Percentiles rank a stretch among this genome's conserved stretches.
These are phyloP conservation scores for Arabidopsis arenosa DNA, from an alignment of 345 rosid species.

Conservation along the genomic window DNA sequence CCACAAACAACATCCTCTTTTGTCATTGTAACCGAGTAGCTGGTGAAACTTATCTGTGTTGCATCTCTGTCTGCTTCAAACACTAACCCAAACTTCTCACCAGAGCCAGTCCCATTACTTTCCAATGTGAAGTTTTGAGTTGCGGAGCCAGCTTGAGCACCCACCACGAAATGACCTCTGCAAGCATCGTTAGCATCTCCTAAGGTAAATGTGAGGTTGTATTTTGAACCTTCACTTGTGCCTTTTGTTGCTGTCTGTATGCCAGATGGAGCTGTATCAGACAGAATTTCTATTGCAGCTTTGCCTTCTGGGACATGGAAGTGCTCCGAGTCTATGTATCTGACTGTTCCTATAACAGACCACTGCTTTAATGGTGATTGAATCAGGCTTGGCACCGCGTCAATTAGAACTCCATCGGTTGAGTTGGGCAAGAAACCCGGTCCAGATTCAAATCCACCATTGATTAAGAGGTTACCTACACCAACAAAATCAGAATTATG, in stretches of 20 bases:
- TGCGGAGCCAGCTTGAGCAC: constrained; percentile 53
- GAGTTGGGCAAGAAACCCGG: constrained; percentile 58
- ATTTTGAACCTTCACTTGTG: constrained; percentile 46
- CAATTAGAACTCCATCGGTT: constrained; percentile 55
- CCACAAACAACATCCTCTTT: constrained; percentile 62
- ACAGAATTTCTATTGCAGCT: constrained; percentile 61
- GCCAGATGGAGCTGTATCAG: constrained; percentile 48
- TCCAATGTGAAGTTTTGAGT: constrained; percentile 52
- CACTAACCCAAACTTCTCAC: constrained; percentile 46
- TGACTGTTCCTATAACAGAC: constrained; percentile 59
- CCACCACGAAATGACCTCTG: constrained; percentile 47
- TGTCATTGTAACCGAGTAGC: constrained; percentile 49
- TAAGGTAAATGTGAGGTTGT: constrained; percentile 54
- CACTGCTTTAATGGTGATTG: constrained; percentile 58
- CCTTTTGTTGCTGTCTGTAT: constrained; percentile 52
- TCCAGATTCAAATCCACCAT: constrained; percentile 70
- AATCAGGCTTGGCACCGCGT: constrained; percentile 50
- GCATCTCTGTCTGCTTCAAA: constrained; percentile 52
- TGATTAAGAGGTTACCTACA: constrained; percentile 54
- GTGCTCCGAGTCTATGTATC: constrained; percentile 61
- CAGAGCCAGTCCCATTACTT: constrained; percentile 60
- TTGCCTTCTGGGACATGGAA: constrained; percentile 63
- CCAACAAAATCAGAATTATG: constrained; percentile 11
- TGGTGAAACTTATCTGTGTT: constrained; percentile 57
- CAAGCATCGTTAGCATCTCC: constrained; percentile 63